These are phyloP conservation scores for Nemania abortiva DNA, from an alignment of 2,329 filamentous ascomycete genomes.

Conservation along the genomic window DNA sequence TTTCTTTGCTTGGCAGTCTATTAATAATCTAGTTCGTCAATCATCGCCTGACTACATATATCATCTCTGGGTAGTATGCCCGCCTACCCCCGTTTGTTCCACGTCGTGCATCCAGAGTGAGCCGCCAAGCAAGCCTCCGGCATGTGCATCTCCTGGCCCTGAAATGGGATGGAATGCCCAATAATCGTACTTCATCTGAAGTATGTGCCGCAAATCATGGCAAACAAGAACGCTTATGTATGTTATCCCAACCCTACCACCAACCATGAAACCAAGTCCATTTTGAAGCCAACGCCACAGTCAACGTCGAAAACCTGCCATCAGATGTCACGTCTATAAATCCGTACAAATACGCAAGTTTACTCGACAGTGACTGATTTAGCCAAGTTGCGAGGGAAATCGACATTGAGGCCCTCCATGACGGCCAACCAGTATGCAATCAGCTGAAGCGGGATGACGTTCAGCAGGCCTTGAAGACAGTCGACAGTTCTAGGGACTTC, in stretches of 20 bases:
- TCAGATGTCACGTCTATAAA: constrained; percentile 30
- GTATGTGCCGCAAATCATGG: constrained; percentile 38
- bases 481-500: constrained; percentile 97
- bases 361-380: constrained; percentile 99
- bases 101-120: constrained; percentile 11
- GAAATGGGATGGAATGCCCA: constrained; percentile 19
- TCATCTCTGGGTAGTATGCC: constrained; percentile 25
- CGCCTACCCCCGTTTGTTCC: constrained; percentile 14
- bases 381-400: constrained; percentile 98
- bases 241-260: constrained; percentile 42
- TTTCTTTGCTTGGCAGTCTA: constrained; percentile 25
- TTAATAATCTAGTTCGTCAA: constrained; percentile 35
- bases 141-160: constrained; percentile 25
- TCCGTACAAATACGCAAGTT: constrained; percentile 46
- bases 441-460: constrained; percentile 96
- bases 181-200: constrained; percentile 34
- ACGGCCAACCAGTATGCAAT: constrained; percentile 99
- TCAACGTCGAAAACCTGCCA: constrained; percentile 38
- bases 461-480: constrained; percentile 93
- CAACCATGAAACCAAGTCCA: constrained; percentile 41
- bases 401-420: constrained; percentile 94
- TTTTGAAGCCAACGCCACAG: constrained; percentile 45
- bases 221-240: constrained; percentile 42
- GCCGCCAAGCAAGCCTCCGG: constrained; percentile 12
- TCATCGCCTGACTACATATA: constrained; percentile 33